Evolutionary conservation across 2,329 filamentous ascomycete species (phyloP).

Genomic region (Ophiostoma piceae): DNA sequence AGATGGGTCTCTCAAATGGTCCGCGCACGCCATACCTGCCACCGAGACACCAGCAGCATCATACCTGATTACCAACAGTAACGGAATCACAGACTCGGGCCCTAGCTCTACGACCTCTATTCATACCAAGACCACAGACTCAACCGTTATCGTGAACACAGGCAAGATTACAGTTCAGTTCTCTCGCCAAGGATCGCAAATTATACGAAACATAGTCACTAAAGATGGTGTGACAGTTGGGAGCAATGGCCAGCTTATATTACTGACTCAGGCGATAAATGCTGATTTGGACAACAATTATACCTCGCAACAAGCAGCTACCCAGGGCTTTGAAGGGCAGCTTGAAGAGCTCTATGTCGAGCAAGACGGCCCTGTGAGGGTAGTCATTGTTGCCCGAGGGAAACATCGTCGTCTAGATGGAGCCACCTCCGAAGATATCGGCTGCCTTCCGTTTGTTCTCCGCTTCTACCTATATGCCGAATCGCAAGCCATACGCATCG

Average conservation of each 20-base stretch:
- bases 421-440: background rate
- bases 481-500: background rate
- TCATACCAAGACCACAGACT: background rate
- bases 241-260: background rate
- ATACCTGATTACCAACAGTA: background rate
- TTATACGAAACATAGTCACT: background rate
- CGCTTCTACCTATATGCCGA: constrained; percentile 1
- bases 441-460: background rate
- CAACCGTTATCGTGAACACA: background rate
- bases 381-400: background rate
- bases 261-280: background rate
- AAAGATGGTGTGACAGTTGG: background rate
- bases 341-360: background rate
- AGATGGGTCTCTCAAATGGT: constrained; percentile 1
- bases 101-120: background rate
- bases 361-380: background rate
- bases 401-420: background rate
- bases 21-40: background rate
- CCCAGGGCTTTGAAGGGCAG: background rate
- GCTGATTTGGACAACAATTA: background rate
- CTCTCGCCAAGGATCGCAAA: background rate
- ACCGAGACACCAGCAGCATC: background rate
- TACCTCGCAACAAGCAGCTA: background rate
- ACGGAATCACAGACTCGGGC: background rate
- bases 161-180: background rate